Conservation (phyloP, 257 asterid genomes). For the Nicotiana tabacum region DNA sequence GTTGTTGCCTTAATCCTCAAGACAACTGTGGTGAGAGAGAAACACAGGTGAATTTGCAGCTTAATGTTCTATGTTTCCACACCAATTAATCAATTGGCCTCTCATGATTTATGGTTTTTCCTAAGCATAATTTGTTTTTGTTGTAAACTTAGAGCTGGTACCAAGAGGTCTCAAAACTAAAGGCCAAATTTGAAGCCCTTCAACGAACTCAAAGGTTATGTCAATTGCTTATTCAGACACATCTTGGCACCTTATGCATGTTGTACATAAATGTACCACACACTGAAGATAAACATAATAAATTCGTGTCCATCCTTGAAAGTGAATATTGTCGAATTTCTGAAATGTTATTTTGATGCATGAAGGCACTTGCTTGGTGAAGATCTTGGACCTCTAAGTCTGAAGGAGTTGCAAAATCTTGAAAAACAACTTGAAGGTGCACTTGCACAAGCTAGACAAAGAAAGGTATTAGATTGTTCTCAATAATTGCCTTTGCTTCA, state of each 20-base stretch:
- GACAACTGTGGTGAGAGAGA: constrained; percentile 53
- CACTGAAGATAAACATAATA: background rate
- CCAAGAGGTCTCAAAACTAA: constrained; percentile 73
- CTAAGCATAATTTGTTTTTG: background rate
- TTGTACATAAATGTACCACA: background rate
- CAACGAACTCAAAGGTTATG: constrained; percentile 79
- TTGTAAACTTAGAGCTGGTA: constrained; percentile 61
- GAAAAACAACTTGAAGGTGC: constrained; percentile 92
- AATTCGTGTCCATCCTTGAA: too few species aligned
- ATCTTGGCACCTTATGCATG: background rate
- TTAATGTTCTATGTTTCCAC: background rate
- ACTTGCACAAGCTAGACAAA: constrained; percentile 78
- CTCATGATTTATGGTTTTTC: background rate
- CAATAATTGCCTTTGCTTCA: too few species aligned
- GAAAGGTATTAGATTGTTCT: constrained; percentile 50
- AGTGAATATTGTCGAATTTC: too few species aligned
- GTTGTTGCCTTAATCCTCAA: constrained; percentile 59
- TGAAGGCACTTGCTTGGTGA: constrained; percentile 92
- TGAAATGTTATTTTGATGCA: background rate
- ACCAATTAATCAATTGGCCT: background rate
- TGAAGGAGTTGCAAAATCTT: constrained; percentile 83
- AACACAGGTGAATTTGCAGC: constrained; percentile 45
- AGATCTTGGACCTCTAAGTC: constrained; percentile 76
- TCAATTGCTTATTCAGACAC: background rate
- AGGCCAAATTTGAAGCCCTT: constrained; percentile 80